Evolutionary conservation across 208 protist genomes (phyloP), one percentile per base, ranked within the genome.

Genomic region (Herpetomonas tarakana): DNA sequence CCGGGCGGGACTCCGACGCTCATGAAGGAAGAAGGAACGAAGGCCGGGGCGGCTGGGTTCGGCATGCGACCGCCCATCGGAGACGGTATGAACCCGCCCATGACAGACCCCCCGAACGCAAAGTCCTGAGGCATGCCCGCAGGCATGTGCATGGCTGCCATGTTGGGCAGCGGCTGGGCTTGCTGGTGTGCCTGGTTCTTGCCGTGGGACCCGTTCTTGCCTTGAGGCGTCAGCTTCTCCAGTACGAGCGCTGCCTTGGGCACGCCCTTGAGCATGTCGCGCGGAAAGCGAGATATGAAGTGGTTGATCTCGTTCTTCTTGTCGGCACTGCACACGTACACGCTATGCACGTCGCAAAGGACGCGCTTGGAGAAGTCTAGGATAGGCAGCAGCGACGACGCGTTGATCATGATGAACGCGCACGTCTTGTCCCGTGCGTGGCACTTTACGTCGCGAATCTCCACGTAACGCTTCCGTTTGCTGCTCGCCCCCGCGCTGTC

Each of bases 381-480:
- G 6, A 93, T 68, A 0, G 75, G 59, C 11, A 45, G 29, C 1
- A 90, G 60, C 6, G 80, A 80, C 35, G 72, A 62, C 12, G 68
- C 63, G 60, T 93, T 93, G 51, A 90, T 70, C 71, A 88, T 75
- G 11, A 93, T 73, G 67, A 93, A 93, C n/a, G 86, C 86, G 56
- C 86, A 93, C 3, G 86, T 90, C 12, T 80, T 82, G 49, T 88
- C 82, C n/a, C 78, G 74, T 57, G 79, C 78, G 68, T 93, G 86
- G 49, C 74, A 81, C 68, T 93, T 93, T 44, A 93, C 82, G 52
- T 89, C 82, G 29, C 80, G 74, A 14, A 89, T 78, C 52, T 88
- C 74, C 49, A 93, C 78, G 3, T 60, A 31, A 28, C 78, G 66
- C 35, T 41, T 41, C 35, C 14, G 6, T 14, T 41, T 41, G 6